These are phyloP conservation scores for Colletotrichum tabaci DNA, from an alignment of 2,329 filamentous ascomycete species.

Conservation along the genomic window DNA sequence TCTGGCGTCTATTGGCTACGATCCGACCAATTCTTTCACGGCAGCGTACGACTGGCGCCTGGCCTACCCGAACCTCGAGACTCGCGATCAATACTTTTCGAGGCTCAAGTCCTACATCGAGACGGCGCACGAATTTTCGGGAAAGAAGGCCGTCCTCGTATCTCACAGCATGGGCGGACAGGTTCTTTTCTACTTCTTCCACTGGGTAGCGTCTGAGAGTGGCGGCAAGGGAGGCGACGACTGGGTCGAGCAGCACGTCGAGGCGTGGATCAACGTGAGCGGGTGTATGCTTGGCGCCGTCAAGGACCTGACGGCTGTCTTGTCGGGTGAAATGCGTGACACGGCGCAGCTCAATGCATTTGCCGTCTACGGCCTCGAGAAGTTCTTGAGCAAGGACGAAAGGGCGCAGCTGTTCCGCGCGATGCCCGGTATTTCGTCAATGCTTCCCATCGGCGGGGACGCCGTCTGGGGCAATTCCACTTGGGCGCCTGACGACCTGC, in stretches of 20 bases:
- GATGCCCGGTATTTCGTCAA: slow-evolving; percentile 96
- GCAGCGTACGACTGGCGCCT: slow-evolving; percentile 92
- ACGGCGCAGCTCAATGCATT: slow-evolving; percentile 97
- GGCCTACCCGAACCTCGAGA: slow-evolving; percentile 90
- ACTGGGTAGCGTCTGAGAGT: slow-evolving; percentile 83
- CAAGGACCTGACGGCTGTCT: slow-evolving; percentile 89
- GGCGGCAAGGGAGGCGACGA: slow-evolving; percentile 85
- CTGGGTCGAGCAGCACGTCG: slow-evolving; percentile 93
- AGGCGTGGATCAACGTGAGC: slow-evolving; percentile 98
- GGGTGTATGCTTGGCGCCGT: slow-evolving; percentile 97
- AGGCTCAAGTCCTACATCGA: slow-evolving; percentile 93
- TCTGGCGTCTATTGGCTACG: slow-evolving; percentile 94
- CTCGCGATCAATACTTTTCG: slow-evolving; percentile 94
- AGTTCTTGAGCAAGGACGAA: slow-evolving; percentile 92
- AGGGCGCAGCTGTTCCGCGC: slow-evolving; percentile 94
- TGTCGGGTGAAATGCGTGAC: slow-evolving; percentile 98
- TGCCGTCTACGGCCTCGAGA: slow-evolving; percentile 96
- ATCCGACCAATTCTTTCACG: slow-evolving; percentile 82
- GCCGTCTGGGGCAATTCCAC: slow-evolving; percentile 93
- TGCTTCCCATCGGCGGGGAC: slow-evolving; percentile 95
- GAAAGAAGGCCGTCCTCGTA: slow-evolving; percentile 86
- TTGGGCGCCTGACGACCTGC: slow-evolving; percentile 89
- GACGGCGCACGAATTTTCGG: slow-evolving; percentile 79
- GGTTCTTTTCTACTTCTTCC: slow-evolving; percentile 85
- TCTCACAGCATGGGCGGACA: slow-evolving; percentile 99